Conservation (phyloP, 2,329 filamentous ascomycete species). For the Arthrocladium fulminans region DNA sequence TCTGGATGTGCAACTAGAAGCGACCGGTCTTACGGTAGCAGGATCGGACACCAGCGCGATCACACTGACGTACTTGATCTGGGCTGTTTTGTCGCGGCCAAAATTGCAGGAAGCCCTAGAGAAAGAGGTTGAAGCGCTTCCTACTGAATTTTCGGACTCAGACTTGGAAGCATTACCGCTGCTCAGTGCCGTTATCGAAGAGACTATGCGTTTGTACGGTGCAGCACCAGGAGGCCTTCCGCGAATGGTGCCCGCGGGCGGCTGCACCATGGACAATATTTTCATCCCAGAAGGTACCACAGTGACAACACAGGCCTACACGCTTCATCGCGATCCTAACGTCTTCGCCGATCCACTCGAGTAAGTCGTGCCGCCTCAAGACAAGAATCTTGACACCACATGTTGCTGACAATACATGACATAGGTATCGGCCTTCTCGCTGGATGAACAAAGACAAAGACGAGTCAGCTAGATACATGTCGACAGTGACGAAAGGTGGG, state of each 20-base stretch:
- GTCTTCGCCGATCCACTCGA: slow-evolving; percentile 40
- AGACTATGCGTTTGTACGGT: slow-evolving; percentile 49
- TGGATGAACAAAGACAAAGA: slow-evolving; percentile 42
- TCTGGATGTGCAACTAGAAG: slow-evolving; percentile 31
- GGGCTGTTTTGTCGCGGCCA: slow-evolving; percentile 7
- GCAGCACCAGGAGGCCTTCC: slow-evolving; percentile 28
- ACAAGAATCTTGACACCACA: background rate
- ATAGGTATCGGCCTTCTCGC: slow-evolving; percentile 40
- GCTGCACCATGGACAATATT: slow-evolving; percentile 34
- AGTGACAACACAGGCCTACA: slow-evolving; percentile 47
- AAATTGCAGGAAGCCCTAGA: background rate
- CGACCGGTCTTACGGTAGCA: slow-evolving; percentile 40
- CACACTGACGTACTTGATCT: slow-evolving; percentile 7
- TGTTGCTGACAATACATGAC: too few relatives aligned
- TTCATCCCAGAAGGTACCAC: slow-evolving; percentile 44
- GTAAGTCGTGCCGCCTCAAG: background rate
- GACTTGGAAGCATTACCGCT: slow-evolving; percentile 43
- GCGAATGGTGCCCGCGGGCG: slow-evolving; percentile 19
- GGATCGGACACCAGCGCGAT: slow-evolving; percentile 39
- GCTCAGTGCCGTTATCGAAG: slow-evolving; percentile 49
- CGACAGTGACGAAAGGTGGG: slow-evolving; percentile 26
- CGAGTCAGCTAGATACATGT: slow-evolving; percentile 32
- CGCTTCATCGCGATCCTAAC: slow-evolving; percentile 45
- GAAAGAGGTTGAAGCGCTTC: slow-evolving; percentile 4
- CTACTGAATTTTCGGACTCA: background rate